Conservation (phyloP, 208 protist genomes). For the Trypanosoma grayi region DNA sequence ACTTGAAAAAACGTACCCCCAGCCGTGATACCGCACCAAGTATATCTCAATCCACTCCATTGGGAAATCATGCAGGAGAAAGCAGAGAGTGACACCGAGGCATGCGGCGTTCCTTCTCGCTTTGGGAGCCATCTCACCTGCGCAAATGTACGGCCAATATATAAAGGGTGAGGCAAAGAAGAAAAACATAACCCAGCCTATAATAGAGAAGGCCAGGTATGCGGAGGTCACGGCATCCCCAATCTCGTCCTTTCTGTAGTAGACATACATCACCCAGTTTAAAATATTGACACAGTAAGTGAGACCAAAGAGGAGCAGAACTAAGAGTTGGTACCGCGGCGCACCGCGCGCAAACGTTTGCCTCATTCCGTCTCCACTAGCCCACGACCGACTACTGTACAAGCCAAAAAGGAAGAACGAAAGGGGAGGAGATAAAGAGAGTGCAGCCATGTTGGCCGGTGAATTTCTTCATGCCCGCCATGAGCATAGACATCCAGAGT, state of each 20-base stretch:
- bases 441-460: no score
- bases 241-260: not conserved
- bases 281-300: constrained; percentile 63
- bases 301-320: constrained; percentile 55
- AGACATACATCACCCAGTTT: constrained; percentile 54
- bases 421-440: no score
- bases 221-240: constrained; percentile 34
- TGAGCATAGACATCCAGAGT: no score
- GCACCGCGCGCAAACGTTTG: constrained; percentile 24
- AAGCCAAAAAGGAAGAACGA: no score
- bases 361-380: constrained; percentile 13
- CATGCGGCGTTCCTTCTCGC: constrained; percentile 48
- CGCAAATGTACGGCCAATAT: constrained; percentile 70
- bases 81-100: constrained; percentile 49
- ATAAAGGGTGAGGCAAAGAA: constrained; percentile 50
- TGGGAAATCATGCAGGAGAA: constrained; percentile 70
- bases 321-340: constrained; percentile 44
- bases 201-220: constrained; percentile 56
- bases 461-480: no score
- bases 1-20: constrained; percentile 51
- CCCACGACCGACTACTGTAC: not conserved
- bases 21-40: constrained; percentile 57
- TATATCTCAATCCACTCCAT: constrained; percentile 76
- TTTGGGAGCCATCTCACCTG: constrained; percentile 64
- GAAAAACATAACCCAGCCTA: constrained; percentile 51